These are phyloP conservation scores for Pythium utonaiense DNA, from an alignment of 352 stramenopile species.

Conservation along the genomic window DNA sequence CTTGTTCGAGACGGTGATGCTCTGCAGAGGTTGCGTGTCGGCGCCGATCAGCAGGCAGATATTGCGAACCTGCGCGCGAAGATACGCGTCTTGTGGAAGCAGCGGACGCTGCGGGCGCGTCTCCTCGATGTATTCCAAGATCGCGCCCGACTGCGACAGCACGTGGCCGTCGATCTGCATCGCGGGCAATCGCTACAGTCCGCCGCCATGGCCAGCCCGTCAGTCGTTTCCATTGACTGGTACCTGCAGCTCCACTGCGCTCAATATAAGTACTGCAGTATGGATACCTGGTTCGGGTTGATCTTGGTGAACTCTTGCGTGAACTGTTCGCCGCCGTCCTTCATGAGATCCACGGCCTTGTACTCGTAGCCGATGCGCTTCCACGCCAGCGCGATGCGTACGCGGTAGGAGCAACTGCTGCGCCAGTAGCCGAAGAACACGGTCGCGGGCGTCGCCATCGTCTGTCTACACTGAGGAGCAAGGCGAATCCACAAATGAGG, in stretches of 20 bases:
- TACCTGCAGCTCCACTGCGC: background rate
- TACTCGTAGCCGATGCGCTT: slow-evolving; percentile 86
- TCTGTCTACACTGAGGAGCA: too few relatives aligned
- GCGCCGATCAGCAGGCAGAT: slow-evolving; percentile 89
- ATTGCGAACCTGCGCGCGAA: slow-evolving; percentile 77
- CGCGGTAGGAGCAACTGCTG: slow-evolving; percentile 88
- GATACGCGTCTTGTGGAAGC: slow-evolving; percentile 65
- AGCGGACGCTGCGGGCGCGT: slow-evolving; percentile 64
- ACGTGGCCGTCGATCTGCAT: slow-evolving; percentile 74
- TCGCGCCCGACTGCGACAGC: slow-evolving; percentile 85
- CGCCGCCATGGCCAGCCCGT: too few relatives aligned
- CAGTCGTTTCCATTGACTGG: background rate
- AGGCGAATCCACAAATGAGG: too few relatives aligned
- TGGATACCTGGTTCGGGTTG: slow-evolving; percentile 73
- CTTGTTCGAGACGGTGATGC: slow-evolving; percentile 68
- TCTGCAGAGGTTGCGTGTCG: slow-evolving; percentile 91
- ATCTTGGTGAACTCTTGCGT: slow-evolving; percentile 45
- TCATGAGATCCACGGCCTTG: slow-evolving; percentile 66
- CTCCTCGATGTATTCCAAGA: slow-evolving; percentile 93
- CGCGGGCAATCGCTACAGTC: slow-evolving; percentile 63
- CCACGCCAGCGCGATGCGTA: slow-evolving; percentile 83
- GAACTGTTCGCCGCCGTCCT: slow-evolving; percentile 52
- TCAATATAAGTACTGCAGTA: too few relatives aligned
- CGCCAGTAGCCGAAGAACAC: slow-evolving; percentile 87
- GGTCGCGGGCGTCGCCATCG: background rate